A percentile compares a stretch with the other conserved stretches of the same genome.
Evolutionary conservation across 169 alveolate species (phyloP).

Genomic region (Plasmodium sp.): DNA sequence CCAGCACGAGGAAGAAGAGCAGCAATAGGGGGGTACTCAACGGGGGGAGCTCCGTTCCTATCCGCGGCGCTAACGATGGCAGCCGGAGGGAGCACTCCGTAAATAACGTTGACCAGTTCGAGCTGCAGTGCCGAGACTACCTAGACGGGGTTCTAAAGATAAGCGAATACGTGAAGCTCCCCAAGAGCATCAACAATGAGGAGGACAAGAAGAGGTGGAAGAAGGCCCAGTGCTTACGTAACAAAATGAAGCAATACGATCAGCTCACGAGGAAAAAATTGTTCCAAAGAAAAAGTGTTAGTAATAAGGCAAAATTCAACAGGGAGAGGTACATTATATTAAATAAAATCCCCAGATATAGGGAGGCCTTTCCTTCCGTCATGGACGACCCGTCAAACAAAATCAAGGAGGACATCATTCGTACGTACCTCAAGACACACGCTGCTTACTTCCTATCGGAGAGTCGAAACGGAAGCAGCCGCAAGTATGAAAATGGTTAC

Average conservation of each 20-base stretch:
- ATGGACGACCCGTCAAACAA: conserved; percentile 39
- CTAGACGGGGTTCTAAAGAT: conserved; percentile 24
- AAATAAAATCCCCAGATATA: conserved; percentile 45
- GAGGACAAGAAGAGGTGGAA: conserved; percentile 60
- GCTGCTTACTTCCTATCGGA: conserved; percentile 57
- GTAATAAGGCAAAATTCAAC: conserved; percentile 44
- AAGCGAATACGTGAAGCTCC: conserved; percentile 36
- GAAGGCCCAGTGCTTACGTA: conserved; percentile 37
- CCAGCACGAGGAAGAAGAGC: neutral
- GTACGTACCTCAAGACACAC: conserved; percentile 62
- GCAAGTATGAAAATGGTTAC: neutral
- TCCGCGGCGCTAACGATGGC: neutral
- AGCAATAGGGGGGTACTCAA: neutral
- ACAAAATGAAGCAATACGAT: conserved; percentile 72
- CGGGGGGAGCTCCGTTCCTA: neutral
- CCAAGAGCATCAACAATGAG: conserved; percentile 46
- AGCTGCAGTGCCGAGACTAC: conserved; percentile 6
- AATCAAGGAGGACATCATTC: conserved; percentile 50
- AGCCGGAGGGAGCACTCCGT: neutral
- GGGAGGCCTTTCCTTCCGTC: conserved; percentile 65
- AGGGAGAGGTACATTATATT: conserved; percentile 56
- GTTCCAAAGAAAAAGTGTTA: conserved; percentile 22
- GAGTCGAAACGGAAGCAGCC: conserved; percentile 2
- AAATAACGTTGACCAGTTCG: neutral
- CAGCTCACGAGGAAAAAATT: conserved; percentile 39